Evolutionary conservation across 306 rosid species (phyloP).

Genomic region (Castanea mollissima): DNA sequence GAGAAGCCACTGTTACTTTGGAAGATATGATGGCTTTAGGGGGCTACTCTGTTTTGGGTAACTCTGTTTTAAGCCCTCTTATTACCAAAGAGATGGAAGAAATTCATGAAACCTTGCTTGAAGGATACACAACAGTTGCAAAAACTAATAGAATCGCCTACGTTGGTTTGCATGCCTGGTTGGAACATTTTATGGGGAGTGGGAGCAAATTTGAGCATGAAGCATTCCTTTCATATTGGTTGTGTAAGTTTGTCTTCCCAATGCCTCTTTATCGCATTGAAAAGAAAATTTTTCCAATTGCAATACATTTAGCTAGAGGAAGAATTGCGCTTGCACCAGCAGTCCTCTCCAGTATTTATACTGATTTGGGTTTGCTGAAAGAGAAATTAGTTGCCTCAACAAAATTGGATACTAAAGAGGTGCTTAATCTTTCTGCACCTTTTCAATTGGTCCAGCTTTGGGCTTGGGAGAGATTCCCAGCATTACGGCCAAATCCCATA

Average conservation of each 20-base stretch:
- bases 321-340: conserved; percentile 17
- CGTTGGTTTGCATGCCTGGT: background rate
- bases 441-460: conserved; percentile 51
- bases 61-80: too few species aligned
- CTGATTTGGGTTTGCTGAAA: conserved; percentile 3
- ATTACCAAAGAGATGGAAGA: too few species aligned
- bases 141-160: too few species aligned
- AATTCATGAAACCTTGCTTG: too few species aligned
- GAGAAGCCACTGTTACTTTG: too few species aligned
- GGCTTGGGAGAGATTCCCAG: conserved; percentile 54
- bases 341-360: conserved; percentile 16
- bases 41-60: too few species aligned
- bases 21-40: too few species aligned
- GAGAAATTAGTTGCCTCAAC: background rate
- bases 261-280: background rate
- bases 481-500: background rate
- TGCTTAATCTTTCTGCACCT: conserved; percentile 25
- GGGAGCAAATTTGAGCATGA: background rate
- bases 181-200: background rate
- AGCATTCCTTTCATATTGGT: background rate
- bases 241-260: background rate
- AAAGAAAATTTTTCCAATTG: background rate
- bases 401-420: background rate
- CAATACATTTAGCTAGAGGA: conserved; percentile 14
- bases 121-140: too few species aligned